Evolutionary conservation across 106 monocot species (phyloP).

Genomic region (Allium fistulosum): DNA sequence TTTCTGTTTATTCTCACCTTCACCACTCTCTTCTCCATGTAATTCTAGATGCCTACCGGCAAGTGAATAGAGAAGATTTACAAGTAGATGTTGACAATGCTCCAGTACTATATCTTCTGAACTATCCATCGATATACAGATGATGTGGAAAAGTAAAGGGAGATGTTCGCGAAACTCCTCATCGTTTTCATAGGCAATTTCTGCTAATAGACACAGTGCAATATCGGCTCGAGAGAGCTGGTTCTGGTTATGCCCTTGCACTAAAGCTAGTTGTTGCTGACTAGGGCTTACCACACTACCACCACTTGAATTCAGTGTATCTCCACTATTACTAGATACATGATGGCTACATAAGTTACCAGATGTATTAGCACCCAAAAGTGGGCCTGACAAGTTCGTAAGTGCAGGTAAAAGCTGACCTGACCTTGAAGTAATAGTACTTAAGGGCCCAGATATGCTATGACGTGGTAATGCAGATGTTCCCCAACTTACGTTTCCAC

Average conservation of each 20-base stretch:
- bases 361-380: conserved; percentile 75
- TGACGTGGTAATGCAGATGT: conserved; percentile 66
- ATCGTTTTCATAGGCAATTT: conserved; percentile 99
- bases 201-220: conserved; percentile 85
- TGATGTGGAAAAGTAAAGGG: conserved; percentile 89
- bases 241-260: conserved; percentile 75
- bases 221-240: conserved; percentile 87
- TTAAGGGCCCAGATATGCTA: conserved; percentile 84
- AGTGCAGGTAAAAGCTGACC: conserved; percentile 87
- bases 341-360: conserved; percentile 82
- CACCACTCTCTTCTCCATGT: conserved; percentile 72
- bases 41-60: conserved; percentile 94
- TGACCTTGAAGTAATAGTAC: conserved; percentile 60
- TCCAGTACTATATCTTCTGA: conserved; percentile 97
- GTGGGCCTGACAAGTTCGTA: conserved; percentile 93
- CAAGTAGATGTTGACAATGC: conserved; percentile 93
- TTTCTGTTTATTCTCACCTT: conserved; percentile 86
- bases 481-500: conserved; percentile 88
- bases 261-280: conserved; percentile 74
- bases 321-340: conserved; percentile 92
- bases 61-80: conserved; percentile 92
- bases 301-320: conserved; percentile 72
- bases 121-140: conserved; percentile 97
- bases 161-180: conserved; percentile 97
- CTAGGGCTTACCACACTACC: conserved; percentile 60